Base-by-base conservation (phyloP, 139 green algal species). In the Coelastrella sp. region DNA sequence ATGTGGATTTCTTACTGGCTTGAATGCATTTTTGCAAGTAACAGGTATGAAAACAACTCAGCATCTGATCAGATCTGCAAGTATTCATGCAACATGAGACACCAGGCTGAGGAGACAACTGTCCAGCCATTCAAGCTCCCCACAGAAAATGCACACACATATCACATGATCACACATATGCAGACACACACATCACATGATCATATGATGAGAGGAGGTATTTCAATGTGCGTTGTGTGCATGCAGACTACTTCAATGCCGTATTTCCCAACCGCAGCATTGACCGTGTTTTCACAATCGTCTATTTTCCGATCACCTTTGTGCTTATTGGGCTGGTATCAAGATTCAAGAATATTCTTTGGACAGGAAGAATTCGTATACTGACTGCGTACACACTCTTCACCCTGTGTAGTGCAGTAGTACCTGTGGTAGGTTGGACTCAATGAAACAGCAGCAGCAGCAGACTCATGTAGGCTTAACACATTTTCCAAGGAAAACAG, bases 21-120 rank as follows among this genome's bases (percentile, higher is more conserved):
- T 92, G 93, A 96, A 96, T 68, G 92, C 90, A 23, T 91, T 95
- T 51, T 91, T 96, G 53, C 94, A 91, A 5, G 91, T 87, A 2
- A 84, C 83, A 32, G 88, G n/a, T n/a, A n/a, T n/a, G n/a, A n/a
- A n/a, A n/a, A n/a, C n/a, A n/a, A n/a, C n/a, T n/a, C n/a, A n/a
- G n/a, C n/a, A n/a, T n/a, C n/a, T n/a, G n/a, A n/a, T n/a, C n/a
- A n/a, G n/a, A n/a, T n/a, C n/a, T n/a, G n/a, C n/a, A n/a, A n/a
- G n/a, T n/a, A n/a, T n/a, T n/a, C n/a, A n/a, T n/a, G n/a, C n/a
- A n/a, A n/a, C n/a, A n/a, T n/a, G n/a, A n/a, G n/a, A n/a, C n/a
- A 92, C 64, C 92, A 91, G 77, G 92, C 88, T 50, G n/a, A 73
- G 7, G 72, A 62, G 2, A 34, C 81, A 15, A 91, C 86, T 51